Base-by-base conservation (phyloP, 192 early-diverging fungal genomes). In the Backusella macrospora region DNA sequence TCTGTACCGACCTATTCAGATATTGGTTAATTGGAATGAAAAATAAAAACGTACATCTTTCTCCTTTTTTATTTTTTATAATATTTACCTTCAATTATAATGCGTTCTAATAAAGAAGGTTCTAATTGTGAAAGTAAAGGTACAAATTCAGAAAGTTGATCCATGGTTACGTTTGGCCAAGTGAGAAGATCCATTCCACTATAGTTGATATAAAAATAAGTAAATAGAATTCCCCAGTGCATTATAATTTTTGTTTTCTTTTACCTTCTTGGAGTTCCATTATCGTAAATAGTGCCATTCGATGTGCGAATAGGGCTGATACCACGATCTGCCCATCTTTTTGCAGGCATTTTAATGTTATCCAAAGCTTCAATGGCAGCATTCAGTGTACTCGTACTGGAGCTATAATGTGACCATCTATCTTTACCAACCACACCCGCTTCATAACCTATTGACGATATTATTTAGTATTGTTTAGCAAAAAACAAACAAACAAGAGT, bases 41-140 rank as follows among this genome's bases (percentile, higher is more conserved):
- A 77, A 59, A 7, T 14, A 68, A 72, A 70, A 29, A 68, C 62
- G 23, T 12, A 26, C 6, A n/a, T 12, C 13, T 23, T 23, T 59
- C 2, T 26, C 1, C 1, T 8, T 5, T 18, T 49, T 21, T 49
- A 3, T 59, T 55, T 34, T 47, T 72, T 14, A 45, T 34, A 34
- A 34, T 34, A 40, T 21, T 23, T 40, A 82, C 87, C 87, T 74
- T 89, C 92, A 38, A 91, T 86, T 10, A 83, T 64, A 64, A 92
- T 81, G 29, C 91, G 84, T 40, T 79, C 82, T 21, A 74, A 81
- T 37, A 92, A 78, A 8, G 75, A 74, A 12, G 84, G 76, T n/a
- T 81, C 76, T 18, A 93, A 45, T 6, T 86, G 76, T 62, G 77
- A 68, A 70, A 92, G 79, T 65, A 73, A 81, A 16, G 92, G 90